These are phyloP conservation scores for Russula vinacea DNA, from an alignment of 768 basidiomycete species.

Conservation along the genomic window DNA sequence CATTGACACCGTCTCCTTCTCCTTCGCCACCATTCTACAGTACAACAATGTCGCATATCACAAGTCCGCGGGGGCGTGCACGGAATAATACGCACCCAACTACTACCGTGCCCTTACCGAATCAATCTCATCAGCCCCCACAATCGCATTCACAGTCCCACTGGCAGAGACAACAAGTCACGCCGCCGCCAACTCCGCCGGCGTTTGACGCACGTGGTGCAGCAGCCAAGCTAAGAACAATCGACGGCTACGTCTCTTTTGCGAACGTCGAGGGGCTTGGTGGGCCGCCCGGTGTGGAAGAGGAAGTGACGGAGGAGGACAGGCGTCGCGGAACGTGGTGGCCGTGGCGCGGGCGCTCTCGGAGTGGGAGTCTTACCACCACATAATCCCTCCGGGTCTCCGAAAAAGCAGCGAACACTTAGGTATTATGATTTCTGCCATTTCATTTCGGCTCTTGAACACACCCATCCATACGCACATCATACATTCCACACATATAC, in stretches of 20 bases:
- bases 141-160: constrained; percentile 5
- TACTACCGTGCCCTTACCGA: background rate
- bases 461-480: constrained; percentile 16
- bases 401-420: constrained; percentile 1
- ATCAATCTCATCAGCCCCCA: background rate
- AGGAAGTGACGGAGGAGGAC: constrained; percentile 30
- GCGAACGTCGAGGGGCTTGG: constrained; percentile 65
- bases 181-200: constrained; percentile 35
- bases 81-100: constrained; percentile 23
- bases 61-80: constrained; percentile 22
- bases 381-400: background rate
- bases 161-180: constrained; percentile 21
- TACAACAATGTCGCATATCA: background rate
- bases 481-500: constrained; percentile 4
- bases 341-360: constrained; percentile 21
- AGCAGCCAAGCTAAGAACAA: constrained; percentile 51
- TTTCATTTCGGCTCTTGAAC: background rate
- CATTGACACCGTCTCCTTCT: constrained; percentile 27
- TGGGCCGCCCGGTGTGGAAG: constrained; percentile 50
- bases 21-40: constrained; percentile 28
- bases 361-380: constrained; percentile 16
- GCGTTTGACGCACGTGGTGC: constrained; percentile 63
- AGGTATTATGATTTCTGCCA: constrained; percentile 6
- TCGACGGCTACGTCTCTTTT: constrained; percentile 67
- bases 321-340: constrained; percentile 18